Evolutionary conservation across 768 basidiomycete species (phyloP).

Genomic region (Russula abietina): DNA sequence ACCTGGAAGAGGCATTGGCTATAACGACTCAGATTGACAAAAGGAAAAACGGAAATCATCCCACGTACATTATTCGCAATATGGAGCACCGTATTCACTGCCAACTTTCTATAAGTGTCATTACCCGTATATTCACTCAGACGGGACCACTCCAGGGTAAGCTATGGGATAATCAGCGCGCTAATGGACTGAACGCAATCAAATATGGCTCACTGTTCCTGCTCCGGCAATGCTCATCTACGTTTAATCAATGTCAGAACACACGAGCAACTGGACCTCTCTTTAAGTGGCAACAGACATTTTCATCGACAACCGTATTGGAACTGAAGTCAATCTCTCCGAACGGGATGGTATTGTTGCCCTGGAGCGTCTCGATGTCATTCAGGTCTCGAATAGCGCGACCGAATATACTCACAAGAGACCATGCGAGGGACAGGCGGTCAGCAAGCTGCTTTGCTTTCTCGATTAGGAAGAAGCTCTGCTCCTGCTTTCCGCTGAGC

Average conservation of each 20-base stretch:
- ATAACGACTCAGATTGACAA: conserved; percentile 27
- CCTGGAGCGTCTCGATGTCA: conserved; percentile 25
- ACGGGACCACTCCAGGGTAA: conserved; percentile 49
- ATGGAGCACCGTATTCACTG: conserved; percentile 33
- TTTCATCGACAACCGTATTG: conserved; percentile 30
- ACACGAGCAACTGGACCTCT: conserved; percentile 33
- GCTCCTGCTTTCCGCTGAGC: conserved; percentile 42
- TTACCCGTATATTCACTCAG: conserved; percentile 54
- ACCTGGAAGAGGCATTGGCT: conserved; percentile 31
- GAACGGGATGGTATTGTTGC: conserved; percentile 38
- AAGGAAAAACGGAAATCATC: background rate
- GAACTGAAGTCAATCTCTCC: conserved; percentile 35
- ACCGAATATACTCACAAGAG: conserved; percentile 38
- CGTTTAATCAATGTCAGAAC: conserved; percentile 40
- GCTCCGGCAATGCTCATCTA: conserved; percentile 44
- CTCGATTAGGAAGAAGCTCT: conserved; percentile 45
- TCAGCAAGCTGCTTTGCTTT: conserved; percentile 61
- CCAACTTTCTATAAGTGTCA: conserved; percentile 44
- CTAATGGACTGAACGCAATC: background rate
- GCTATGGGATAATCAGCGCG: conserved; percentile 31
- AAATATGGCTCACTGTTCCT: conserved; percentile 37
- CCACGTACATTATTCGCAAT: conserved; percentile 40
- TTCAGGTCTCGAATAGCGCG: background rate
- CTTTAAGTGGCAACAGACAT: conserved; percentile 28
- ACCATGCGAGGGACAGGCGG: conserved; percentile 58